These are phyloP conservation scores for Aciculosporium take DNA, from an alignment of 2,329 filamentous ascomycete species.

Conservation along the genomic window DNA sequence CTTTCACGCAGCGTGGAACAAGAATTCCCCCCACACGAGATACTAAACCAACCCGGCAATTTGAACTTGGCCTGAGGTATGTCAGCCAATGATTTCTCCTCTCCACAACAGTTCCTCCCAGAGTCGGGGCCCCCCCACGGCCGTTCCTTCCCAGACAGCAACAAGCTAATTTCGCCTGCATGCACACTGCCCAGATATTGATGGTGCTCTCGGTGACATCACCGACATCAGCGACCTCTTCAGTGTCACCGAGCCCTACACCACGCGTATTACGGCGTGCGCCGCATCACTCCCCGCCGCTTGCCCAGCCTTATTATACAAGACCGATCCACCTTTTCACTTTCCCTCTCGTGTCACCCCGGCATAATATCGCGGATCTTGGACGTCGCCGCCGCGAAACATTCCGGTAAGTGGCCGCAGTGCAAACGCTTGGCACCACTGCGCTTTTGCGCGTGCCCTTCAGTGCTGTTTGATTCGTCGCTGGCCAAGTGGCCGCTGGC, in stretches of 20 bases:
- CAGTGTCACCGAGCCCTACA: background rate
- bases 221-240: background rate
- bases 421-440: background rate
- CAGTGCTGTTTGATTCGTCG: background rate
- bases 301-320: no score
- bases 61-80: no score
- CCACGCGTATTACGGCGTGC: background rate
- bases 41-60: no score
- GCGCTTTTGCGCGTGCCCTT: background rate
- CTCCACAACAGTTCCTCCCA: no score
- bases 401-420: background rate
- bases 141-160: background rate
- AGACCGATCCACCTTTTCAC: no score
- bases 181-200: no score
- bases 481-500: constrained; percentile 3
- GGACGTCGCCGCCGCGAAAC: background rate
- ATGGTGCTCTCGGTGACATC: background rate
- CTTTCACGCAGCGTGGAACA: no score
- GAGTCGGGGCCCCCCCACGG: background rate
- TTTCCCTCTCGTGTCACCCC: background rate
- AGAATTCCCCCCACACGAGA: no score
- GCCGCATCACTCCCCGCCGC: background rate
- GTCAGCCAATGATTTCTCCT: no score
- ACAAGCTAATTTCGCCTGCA: no score
- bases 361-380: background rate